A percentile compares a stretch with the other conserved stretches of the same genome.
phyloP scores from a whole-genome alignment of 495 filamentous ascomycete genomes.

The Lasiosphaeria ovina region DNA sequence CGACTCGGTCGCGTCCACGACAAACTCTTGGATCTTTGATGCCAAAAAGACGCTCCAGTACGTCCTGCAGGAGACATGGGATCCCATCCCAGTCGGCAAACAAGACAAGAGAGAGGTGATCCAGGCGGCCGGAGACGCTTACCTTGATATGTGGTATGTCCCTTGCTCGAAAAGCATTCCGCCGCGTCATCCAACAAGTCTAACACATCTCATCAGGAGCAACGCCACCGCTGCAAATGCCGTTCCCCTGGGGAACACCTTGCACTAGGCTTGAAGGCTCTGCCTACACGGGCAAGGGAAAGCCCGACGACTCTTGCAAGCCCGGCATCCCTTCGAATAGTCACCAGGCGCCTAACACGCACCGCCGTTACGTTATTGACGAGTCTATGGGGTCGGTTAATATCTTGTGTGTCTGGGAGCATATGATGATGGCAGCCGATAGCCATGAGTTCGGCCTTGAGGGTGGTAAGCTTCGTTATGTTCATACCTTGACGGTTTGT shows the following conservation, averaged over 20 bases:
- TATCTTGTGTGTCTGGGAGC: constrained; percentile 43
- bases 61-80: constrained; percentile 38
- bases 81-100: constrained; percentile 31
- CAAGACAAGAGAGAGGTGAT: constrained; percentile 29
- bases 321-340: constrained; percentile 38
- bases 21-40: constrained; percentile 43
- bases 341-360: constrained; percentile 38
- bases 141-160: constrained; percentile 39
- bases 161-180: background rate
- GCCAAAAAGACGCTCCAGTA: constrained; percentile 38
- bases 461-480: constrained; percentile 40
- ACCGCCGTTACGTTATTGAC: constrained; percentile 43
- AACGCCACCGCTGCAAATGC: constrained; percentile 29
- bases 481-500: constrained; percentile 43
- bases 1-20: constrained; percentile 40
- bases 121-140: constrained; percentile 39
- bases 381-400: constrained; percentile 35
- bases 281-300: constrained; percentile 37
- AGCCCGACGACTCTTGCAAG: constrained; percentile 38
- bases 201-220: constrained; percentile 5
- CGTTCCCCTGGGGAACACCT: constrained; percentile 43
- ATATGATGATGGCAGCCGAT: constrained; percentile 40
- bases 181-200: no score
- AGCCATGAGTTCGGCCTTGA: constrained; percentile 45
- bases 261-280: constrained; percentile 40